phyloP scores from a whole-genome alignment of 2,329 filamentous ascomycete genomes.

The Trichoderma brevicompactum region DNA sequence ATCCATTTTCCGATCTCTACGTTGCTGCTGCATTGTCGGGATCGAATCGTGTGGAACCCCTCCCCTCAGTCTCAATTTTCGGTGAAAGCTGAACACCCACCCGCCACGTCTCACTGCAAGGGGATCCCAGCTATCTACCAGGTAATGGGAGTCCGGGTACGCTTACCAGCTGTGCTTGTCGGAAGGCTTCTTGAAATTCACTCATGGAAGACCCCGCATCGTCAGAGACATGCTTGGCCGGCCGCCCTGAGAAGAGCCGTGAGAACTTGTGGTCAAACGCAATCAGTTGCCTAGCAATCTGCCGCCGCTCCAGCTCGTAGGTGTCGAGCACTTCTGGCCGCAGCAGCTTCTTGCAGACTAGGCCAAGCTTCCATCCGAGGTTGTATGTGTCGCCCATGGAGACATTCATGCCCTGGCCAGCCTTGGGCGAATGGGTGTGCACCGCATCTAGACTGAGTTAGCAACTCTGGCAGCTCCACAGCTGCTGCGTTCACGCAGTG shows the following conservation, averaged over 20 bases:
- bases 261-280: slow-evolving; percentile 64
- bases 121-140: not conserved
- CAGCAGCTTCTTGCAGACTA: slow-evolving; percentile 50
- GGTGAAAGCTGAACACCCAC: not conserved
- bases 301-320: slow-evolving; percentile 57
- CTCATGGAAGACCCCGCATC: slow-evolving; percentile 64
- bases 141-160: not conserved
- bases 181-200: slow-evolving; percentile 64
- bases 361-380: slow-evolving; percentile 60
- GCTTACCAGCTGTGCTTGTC: slow-evolving; percentile 51
- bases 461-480: not conserved
- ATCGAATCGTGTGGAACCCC: not conserved
- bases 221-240: slow-evolving; percentile 63
- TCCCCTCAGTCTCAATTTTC: not conserved
- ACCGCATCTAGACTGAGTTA: slow-evolving; percentile 52
- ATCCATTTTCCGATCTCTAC: not conserved
- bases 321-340: slow-evolving; percentile 51
- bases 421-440: slow-evolving; percentile 61
- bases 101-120: not conserved
- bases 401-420: slow-evolving; percentile 74
- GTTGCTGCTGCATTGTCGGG: not conserved
- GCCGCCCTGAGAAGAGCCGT: slow-evolving; percentile 60
- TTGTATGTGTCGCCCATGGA: slow-evolving; percentile 66
- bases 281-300: slow-evolving; percentile 69
- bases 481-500: slow-evolving; percentile 48